Conservation (phyloP, 495 filamentous ascomycete species). For the Xylaria venustula region DNA sequence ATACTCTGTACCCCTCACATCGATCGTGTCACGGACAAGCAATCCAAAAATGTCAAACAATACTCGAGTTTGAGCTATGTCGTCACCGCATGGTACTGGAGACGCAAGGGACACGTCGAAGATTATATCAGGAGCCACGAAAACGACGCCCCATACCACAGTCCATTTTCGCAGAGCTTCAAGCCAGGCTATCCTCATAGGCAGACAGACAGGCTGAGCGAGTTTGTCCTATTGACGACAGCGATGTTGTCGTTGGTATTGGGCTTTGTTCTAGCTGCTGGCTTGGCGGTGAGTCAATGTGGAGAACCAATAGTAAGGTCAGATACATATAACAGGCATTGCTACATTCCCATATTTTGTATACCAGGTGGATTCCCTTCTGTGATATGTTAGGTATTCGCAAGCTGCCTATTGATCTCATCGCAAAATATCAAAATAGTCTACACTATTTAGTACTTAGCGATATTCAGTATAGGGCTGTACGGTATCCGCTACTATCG, state of each 20-base stretch:
- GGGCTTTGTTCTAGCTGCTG: not conserved
- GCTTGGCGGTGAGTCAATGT: not conserved
- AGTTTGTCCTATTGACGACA: not conserved
- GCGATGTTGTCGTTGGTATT: no score
- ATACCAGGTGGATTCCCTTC: not conserved
- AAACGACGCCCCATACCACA: not conserved
- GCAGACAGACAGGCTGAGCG: not conserved
- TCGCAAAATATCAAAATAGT: no score
- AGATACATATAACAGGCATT: not conserved
- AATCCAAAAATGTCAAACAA: not conserved
- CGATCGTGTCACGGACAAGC: not conserved
- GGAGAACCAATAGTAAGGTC: not conserved
- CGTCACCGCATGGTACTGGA: not conserved
- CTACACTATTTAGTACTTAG: no score
- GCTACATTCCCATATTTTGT: not conserved
- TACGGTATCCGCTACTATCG: not conserved
- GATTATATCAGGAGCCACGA: not conserved
- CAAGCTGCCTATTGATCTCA: no score
- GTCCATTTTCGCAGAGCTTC: not conserved
- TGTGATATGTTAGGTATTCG: no score
- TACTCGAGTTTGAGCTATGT: not conserved
- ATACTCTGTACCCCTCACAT: not conserved
- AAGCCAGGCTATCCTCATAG: not conserved
- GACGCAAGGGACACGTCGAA: not conserved
- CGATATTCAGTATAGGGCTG: not conserved